Evolutionary conservation across 2,329 filamentous ascomycete genomes (phyloP).

Genomic region (Didymella pomorum): DNA sequence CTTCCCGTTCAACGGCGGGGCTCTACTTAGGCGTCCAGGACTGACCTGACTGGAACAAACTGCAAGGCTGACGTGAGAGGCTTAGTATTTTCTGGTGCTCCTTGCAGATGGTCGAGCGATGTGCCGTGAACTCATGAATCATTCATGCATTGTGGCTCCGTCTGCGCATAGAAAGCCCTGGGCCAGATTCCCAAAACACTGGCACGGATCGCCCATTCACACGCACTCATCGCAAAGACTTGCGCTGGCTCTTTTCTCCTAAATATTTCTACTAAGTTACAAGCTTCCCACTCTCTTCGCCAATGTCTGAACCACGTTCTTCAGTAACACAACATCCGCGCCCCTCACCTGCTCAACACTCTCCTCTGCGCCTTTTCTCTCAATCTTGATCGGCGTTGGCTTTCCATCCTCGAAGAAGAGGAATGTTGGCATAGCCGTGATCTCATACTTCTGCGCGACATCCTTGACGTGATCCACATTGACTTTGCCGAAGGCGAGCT

Average conservation of each 20-base stretch:
- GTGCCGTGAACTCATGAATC: no score
- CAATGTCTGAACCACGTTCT: slow-evolving; percentile 21
- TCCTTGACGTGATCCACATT: slow-evolving; percentile 60
- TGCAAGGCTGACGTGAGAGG: not conserved
- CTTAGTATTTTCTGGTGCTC: not conserved
- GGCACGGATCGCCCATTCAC: no score
- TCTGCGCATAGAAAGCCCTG: no score
- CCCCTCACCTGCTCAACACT: slow-evolving; percentile 11
- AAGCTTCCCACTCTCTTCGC: slow-evolving; percentile 7
- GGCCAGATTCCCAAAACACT: no score
- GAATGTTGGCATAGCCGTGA: slow-evolving; percentile 52
- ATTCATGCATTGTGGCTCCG: no score
- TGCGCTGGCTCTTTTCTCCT: no score
- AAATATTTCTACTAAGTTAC: not conserved
- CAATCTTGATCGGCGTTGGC: slow-evolving; percentile 23
- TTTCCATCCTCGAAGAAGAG: slow-evolving; percentile 28
- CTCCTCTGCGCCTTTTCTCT: slow-evolving; percentile 14
- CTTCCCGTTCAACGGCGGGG: not conserved
- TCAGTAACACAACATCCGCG: slow-evolving; percentile 18
- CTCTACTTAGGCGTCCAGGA: not conserved
- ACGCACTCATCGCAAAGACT: no score
- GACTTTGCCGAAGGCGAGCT: slow-evolving; percentile 61
- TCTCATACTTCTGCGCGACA: slow-evolving; percentile 56
- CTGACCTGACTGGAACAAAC: not conserved
- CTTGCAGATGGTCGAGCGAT: not conserved